Conservation (phyloP, 129 eudicot species). For the Centrapalus pauciflorus region DNA sequence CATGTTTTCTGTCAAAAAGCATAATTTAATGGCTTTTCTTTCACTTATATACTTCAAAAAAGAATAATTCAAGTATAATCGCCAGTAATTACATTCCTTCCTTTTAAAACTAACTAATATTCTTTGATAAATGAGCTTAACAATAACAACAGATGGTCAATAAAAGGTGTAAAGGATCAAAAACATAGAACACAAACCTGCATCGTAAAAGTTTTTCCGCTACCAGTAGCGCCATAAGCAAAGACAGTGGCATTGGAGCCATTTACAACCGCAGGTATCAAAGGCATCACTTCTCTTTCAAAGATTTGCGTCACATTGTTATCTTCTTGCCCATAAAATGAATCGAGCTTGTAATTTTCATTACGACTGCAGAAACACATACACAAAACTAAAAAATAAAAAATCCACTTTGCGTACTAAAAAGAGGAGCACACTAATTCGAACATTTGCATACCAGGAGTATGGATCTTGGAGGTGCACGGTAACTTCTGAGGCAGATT, state of each 20-base stretch:
- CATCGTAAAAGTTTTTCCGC: slow-evolving; percentile 94
- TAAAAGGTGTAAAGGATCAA: background rate
- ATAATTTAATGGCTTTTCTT: background rate
- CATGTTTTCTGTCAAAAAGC: background rate
- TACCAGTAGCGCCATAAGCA: slow-evolving; percentile 96
- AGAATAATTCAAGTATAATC: too few species aligned
- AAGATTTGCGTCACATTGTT: slow-evolving; percentile 57
- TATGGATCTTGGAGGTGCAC: slow-evolving; percentile 74
- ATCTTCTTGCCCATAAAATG: slow-evolving; percentile 61
- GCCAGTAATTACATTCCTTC: background rate
- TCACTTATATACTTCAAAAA: too few species aligned
- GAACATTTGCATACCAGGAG: slow-evolving; percentile 42
- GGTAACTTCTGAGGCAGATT: slow-evolving; percentile 43
- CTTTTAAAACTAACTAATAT: background rate
- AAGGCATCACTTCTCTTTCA: slow-evolving; percentile 69
- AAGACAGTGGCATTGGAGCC: slow-evolving; percentile 86
- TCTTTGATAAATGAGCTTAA: background rate
- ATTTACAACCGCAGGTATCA: slow-evolving; percentile 59
- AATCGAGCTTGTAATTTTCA: slow-evolving; percentile 76
- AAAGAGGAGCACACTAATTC: background rate
- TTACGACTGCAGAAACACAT: slow-evolving; percentile 55
- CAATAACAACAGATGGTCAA: background rate
- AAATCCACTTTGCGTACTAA: background rate
- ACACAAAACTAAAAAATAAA: background rate
- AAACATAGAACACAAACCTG: slow-evolving; percentile 45